These are phyloP conservation scores for Rhodotorula sp. DNA, from an alignment of 1,284 basidiomycete species.

Conservation along the genomic window DNA sequence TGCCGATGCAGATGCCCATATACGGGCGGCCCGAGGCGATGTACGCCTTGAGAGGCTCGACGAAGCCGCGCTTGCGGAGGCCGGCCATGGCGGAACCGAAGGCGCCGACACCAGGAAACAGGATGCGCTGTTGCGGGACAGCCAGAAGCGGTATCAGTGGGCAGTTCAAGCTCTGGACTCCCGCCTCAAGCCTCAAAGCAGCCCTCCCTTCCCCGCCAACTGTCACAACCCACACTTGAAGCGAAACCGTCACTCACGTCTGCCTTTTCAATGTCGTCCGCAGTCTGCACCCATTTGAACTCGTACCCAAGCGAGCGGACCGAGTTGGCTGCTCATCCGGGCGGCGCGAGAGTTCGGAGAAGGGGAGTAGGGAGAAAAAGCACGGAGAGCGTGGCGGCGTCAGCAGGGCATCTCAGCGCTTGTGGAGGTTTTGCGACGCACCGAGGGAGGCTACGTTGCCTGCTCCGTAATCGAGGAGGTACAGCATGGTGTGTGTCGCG, in stretches of 20 bases:
- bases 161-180: too few species aligned
- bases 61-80: conserved; percentile 69
- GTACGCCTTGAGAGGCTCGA: conserved; percentile 78
- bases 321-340: conserved; percentile 66
- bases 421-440: conserved; percentile 27
- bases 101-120: conserved; percentile 98
- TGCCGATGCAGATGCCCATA: conserved; percentile 87
- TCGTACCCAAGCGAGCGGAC: conserved; percentile 79
- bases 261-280: conserved; percentile 83
- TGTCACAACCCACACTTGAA: neutral
- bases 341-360: neutral
- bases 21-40: conserved; percentile 88
- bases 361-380: neutral
- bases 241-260: conserved; percentile 64
- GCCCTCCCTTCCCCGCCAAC: neutral
- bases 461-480: conserved; percentile 91
- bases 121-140: conserved; percentile 65
- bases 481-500: conserved; percentile 55
- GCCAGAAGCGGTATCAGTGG: too few species aligned
- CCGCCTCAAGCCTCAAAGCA: neutral
- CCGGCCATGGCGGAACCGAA: conserved; percentile 85
- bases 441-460: conserved; percentile 78
- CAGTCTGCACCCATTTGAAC: conserved; percentile 84
- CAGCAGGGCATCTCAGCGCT: neutral
- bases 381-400: neutral